These are phyloP conservation scores for Diaporthe sp. DNA, from an alignment of 2,329 filamentous ascomycete species.

Conservation along the genomic window DNA sequence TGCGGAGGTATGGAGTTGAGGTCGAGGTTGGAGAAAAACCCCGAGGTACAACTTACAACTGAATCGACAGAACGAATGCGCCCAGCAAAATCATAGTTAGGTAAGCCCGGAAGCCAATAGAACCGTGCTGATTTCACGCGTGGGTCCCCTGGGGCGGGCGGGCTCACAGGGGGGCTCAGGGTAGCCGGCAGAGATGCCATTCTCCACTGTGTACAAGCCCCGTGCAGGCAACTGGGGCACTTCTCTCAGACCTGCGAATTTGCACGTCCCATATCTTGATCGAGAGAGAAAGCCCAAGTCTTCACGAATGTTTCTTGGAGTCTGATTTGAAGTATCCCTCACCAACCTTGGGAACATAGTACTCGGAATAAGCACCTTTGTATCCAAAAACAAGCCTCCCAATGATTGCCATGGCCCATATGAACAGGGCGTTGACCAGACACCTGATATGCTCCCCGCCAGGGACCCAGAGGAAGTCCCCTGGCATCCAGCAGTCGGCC, in stretches of 20 bases:
- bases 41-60: constrained; percentile 43
- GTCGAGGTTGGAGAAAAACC: constrained; percentile 35
- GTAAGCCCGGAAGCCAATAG: constrained; percentile 42
- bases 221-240: not conserved
- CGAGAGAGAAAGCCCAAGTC: not conserved
- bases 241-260: no score
- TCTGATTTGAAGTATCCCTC: not conserved
- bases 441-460: not conserved
- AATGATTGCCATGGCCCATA: not conserved
- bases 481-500: constrained; percentile 11
- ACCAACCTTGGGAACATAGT: not conserved
- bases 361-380: not conserved
- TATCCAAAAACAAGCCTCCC: not conserved
- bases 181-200: not conserved
- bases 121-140: constrained; percentile 35
- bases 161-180: constrained; percentile 31
- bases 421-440: not conserved
- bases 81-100: constrained; percentile 37
- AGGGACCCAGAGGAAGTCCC: not conserved
- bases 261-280: not conserved
- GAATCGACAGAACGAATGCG: constrained; percentile 41
- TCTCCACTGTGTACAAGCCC: not conserved
- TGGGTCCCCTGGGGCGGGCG: constrained; percentile 39
- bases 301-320: not conserved
- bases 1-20: constrained; percentile 22